A percentile compares a stretch with the other conserved stretches of the same genome.
Evolutionary conservation across 495 filamentous ascomycete genomes (phyloP).

Genomic region (Xylaria grammica): DNA sequence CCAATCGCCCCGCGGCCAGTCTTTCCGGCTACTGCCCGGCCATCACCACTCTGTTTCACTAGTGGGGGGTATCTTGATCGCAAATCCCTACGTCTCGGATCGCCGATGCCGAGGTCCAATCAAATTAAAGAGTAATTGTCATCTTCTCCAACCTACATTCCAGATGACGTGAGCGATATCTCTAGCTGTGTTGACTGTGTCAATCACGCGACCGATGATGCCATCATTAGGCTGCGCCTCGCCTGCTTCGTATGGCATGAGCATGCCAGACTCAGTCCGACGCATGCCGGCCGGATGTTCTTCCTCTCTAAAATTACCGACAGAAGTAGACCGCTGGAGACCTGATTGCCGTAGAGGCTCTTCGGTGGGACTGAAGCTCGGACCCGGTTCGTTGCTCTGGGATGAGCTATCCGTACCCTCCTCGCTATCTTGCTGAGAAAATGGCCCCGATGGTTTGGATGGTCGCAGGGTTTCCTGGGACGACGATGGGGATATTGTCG

Average conservation of each 20-base stretch:
- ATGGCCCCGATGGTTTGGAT: conserved; percentile 70
- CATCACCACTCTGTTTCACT: neutral
- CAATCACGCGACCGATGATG: conserved; percentile 81
- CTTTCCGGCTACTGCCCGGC: neutral
- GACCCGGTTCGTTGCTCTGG: conserved; percentile 7
- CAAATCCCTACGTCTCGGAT: neutral
- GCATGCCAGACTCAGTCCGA: conserved; percentile 80
- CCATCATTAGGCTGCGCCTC: conserved; percentile 61
- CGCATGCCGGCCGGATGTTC: conserved; percentile 63
- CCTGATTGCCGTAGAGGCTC: conserved; percentile 26
- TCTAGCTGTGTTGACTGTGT: conserved; percentile 93
- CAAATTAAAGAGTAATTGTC: conserved; percentile 29
- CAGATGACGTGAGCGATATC: conserved; percentile 97
- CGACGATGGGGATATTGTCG: conserved; percentile 64
- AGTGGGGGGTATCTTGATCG: conserved; percentile 5
- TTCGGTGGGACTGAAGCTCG: conserved; percentile 33
- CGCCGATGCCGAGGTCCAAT: neutral
- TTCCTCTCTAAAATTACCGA: conserved; percentile 37
- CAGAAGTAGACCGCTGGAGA: conserved; percentile 43
- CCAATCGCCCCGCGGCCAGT: too few relatives aligned
- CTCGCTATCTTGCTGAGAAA: conserved; percentile 57
- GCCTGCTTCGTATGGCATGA: conserved; percentile 79
- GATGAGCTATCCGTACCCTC: conserved; percentile 65
- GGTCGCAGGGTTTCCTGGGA: conserved; percentile 79
- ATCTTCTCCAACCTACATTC: conserved; percentile 95